Conservation (phyloP, 140 eudicot species). For the Cichorium intybus region DNA sequence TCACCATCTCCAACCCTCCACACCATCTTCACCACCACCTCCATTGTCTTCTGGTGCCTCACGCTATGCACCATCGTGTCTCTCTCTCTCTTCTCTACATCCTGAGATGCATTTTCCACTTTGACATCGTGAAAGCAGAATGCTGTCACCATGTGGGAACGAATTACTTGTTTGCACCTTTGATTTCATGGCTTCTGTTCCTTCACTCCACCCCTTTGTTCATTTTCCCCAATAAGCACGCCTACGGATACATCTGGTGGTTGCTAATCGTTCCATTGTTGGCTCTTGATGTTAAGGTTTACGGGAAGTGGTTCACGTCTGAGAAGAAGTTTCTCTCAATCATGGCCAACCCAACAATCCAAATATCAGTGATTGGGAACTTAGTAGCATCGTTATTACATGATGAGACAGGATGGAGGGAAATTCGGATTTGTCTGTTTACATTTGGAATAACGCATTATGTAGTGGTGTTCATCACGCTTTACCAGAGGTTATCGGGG, state of each 20-base stretch:
- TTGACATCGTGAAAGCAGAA: constrained; percentile 49
- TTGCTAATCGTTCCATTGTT: constrained; percentile 45
- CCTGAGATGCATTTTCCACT: constrained; percentile 46
- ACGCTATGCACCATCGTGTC: constrained; percentile 32
- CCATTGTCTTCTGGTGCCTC: constrained; percentile 49
- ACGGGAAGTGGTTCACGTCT: constrained; percentile 85
- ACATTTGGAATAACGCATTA: constrained; percentile 73
- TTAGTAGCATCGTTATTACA: constrained; percentile 69
- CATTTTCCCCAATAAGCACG: constrained; percentile 2
- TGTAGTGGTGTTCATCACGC: constrained; percentile 72
- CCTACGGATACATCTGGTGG: constrained; percentile 47
- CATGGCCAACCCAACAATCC: constrained; percentile 82
- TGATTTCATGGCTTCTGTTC: constrained; percentile 62
- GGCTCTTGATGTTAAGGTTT: constrained; percentile 64
- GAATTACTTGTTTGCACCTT: constrained; percentile 62
- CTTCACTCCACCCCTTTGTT: constrained; percentile 42
- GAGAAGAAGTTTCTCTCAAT: constrained; percentile 55
- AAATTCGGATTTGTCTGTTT: constrained; percentile 61
- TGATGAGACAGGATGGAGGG: constrained; percentile 75
- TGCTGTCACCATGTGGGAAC: constrained; percentile 54
- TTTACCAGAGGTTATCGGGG: constrained; percentile 65
- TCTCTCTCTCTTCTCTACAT: constrained; percentile 52
- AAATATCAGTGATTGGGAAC: constrained; percentile 71
- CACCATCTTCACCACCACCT: constrained; percentile 17
- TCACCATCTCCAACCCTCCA: constrained; percentile 24